phyloP scores from a whole-genome alignment of 352 stramenopile genomes.

The Pythium guiyangense region DNA sequence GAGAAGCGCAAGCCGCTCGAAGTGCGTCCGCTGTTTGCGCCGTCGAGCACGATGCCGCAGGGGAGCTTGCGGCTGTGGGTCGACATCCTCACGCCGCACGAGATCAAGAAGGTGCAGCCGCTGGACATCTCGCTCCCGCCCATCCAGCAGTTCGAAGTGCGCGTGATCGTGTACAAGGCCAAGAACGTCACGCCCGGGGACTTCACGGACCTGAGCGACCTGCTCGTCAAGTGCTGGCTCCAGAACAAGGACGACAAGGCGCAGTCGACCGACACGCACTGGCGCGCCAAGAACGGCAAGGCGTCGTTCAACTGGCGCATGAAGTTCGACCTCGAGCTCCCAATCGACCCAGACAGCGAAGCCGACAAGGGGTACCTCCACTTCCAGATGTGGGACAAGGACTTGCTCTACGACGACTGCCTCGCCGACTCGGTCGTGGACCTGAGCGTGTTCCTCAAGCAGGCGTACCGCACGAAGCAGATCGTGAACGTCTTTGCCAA shows the following conservation, averaged over 20 bases:
- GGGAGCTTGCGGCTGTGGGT: slow-evolving; percentile 82
- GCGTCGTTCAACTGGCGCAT: slow-evolving; percentile 94
- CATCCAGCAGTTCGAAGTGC: slow-evolving; percentile 80
- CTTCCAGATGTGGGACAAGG: slow-evolving; percentile 79
- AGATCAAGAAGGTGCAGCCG: slow-evolving; percentile 66
- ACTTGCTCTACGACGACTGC: slow-evolving; percentile 74
- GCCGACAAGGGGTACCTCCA: slow-evolving; percentile 66
- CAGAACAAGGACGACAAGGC: slow-evolving; percentile 67
- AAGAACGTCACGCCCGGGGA: slow-evolving; percentile 84
- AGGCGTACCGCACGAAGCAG: slow-evolving; percentile 63
- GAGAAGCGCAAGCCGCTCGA: slow-evolving; percentile 62
- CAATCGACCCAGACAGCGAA: slow-evolving; percentile 62
- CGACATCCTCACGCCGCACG: slow-evolving; percentile 78
- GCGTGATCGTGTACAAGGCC: slow-evolving; percentile 90
- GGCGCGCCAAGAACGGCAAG: slow-evolving; percentile 92
- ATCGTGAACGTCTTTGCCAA: slow-evolving; percentile 75
- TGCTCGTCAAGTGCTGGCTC: slow-evolving; percentile 90
- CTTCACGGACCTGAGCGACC: slow-evolving; percentile 85
- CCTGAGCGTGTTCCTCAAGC: slow-evolving; percentile 55
- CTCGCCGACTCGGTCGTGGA: slow-evolving; percentile 72
- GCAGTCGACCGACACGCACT: slow-evolving; percentile 92
- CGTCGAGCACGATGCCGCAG: slow-evolving; percentile 66
- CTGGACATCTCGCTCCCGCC: slow-evolving; percentile 83
- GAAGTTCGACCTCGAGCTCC: slow-evolving; percentile 90
- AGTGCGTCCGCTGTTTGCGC: slow-evolving; percentile 57